Evolutionary conservation across 2,329 filamentous ascomycete species (phyloP).

Genomic region (Botrytis hyacinthi): DNA sequence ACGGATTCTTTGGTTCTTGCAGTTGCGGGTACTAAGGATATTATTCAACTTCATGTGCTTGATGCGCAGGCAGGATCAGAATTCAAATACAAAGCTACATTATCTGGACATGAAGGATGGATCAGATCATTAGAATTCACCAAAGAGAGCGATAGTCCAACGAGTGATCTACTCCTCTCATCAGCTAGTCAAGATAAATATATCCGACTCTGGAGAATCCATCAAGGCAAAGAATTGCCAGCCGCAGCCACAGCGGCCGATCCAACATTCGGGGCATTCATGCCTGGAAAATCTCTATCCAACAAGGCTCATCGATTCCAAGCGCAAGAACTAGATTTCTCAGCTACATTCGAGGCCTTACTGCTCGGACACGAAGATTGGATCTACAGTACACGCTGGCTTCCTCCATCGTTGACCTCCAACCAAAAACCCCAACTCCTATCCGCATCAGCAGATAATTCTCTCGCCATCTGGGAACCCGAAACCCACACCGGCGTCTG

Average conservation of each 20-base stretch:
- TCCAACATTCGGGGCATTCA: slow-evolving; percentile 55
- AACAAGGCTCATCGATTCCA: slow-evolving; percentile 85
- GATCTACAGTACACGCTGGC: slow-evolving; percentile 76
- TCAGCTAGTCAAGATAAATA: slow-evolving; percentile 98
- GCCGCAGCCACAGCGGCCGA: slow-evolving; percentile 55
- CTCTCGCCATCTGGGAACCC: slow-evolving; percentile 86
- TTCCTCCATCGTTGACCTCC: slow-evolving; percentile 34
- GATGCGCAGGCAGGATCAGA: slow-evolving; percentile 43
- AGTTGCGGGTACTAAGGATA: slow-evolving; percentile 78
- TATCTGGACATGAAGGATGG: slow-evolving; percentile 93
- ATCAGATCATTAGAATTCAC: slow-evolving; percentile 81
- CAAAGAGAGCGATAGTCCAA: slow-evolving; percentile 52
- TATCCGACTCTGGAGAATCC: slow-evolving; percentile 86
- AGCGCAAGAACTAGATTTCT: slow-evolving; percentile 60
- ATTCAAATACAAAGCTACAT: slow-evolving; percentile 72
- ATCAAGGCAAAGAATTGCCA: slow-evolving; percentile 65
- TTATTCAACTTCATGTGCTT: slow-evolving; percentile 76
- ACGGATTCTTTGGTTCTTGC: slow-evolving; percentile 65
- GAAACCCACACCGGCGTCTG: slow-evolving; percentile 84
- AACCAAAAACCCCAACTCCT: slow-evolving; percentile 64
- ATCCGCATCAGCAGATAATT: slow-evolving; percentile 92
- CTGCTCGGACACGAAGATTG: slow-evolving; percentile 96
- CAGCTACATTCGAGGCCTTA: slow-evolving; percentile 88
- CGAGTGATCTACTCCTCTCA: slow-evolving; percentile 74
- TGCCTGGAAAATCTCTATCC: slow-evolving; percentile 70